phyloP scores from a whole-genome alignment of 1,284 basidiomycete species.

The Flammula alnicola region DNA sequence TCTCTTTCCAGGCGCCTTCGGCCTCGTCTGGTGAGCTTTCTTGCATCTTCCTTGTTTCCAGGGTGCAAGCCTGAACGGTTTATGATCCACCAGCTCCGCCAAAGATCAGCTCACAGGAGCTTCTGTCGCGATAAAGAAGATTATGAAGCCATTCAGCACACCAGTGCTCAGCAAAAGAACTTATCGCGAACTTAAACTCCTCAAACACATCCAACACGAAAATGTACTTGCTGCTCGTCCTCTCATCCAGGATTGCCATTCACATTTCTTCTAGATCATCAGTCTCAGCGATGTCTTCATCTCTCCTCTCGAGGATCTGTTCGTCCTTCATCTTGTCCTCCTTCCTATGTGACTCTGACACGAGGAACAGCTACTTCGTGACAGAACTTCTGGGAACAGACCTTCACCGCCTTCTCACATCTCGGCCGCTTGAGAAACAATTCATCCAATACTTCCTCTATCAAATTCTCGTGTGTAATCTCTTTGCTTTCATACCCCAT shows the following conservation, averaged over 20 bases:
- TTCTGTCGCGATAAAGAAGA: conserved; percentile 98
- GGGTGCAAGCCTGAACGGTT: too few species aligned
- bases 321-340: conserved; percentile 32
- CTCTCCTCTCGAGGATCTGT: conserved; percentile 97
- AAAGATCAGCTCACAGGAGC: conserved; percentile 97
- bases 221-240: conserved; percentile 63
- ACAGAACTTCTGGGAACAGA: conserved; percentile 99
- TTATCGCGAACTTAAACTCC: conserved; percentile 96
- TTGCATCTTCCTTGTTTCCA: neutral
- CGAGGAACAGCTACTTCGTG: conserved; percentile 98
- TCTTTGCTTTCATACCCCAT: conserved; percentile 3
- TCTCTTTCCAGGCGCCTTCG: conserved; percentile 78
- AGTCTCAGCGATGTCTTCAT: conserved; percentile 99
- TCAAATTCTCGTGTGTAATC: conserved; percentile 84
- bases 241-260: conserved; percentile 11
- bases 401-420: conserved; percentile 95
- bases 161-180: conserved; percentile 98
- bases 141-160: conserved; percentile 98
- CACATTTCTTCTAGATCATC: conserved; percentile 76
- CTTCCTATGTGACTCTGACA: conserved; percentile 11
- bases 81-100: conserved; percentile 76
- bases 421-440: conserved; percentile 97
- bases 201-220: conserved; percentile 99
- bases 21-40: conserved; percentile 85
- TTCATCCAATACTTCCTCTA: conserved; percentile 99